Evolutionary conservation across 345 rosid genomes (phyloP).

Genomic region (Dovyalis caffra): DNA sequence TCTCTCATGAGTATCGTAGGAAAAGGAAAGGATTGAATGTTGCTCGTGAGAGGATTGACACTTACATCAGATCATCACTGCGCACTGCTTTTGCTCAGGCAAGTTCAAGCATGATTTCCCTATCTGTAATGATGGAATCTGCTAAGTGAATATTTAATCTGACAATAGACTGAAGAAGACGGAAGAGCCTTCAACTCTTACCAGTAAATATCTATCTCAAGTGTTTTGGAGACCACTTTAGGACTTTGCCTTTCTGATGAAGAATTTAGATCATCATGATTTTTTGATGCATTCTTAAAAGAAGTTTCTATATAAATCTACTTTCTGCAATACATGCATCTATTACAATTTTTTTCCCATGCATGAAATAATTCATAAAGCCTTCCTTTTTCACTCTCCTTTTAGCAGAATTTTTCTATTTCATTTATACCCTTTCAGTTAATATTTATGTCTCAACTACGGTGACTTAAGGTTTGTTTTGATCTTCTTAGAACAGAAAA

Average conservation of each 20-base stretch:
- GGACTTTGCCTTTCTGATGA: neutral
- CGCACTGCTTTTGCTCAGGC: conserved; percentile 53
- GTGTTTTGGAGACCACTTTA: neutral
- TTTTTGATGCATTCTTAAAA: neutral
- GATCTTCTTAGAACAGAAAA: conserved; percentile 44
- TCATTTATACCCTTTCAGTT: neutral
- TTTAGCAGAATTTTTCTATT: neutral
- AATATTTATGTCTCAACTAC: conserved; percentile 4
- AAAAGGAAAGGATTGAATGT: conserved; percentile 47
- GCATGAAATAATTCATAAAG: neutral
- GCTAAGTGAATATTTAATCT: neutral
- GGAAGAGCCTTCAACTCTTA: neutral
- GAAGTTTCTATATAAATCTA: neutral
- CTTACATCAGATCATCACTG: conserved; percentile 88
- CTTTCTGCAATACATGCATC: neutral
- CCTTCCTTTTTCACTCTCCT: neutral
- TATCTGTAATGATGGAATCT: neutral
- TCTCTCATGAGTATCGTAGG: conserved; percentile 80
- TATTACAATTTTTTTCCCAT: neutral
- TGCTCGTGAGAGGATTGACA: conserved; percentile 58
- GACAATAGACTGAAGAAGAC: too few species aligned
- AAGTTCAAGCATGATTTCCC: conserved; percentile 20
- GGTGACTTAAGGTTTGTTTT: conserved; percentile 19
- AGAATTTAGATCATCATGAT: neutral
- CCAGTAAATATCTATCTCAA: neutral